phyloP scores from a whole-genome alignment of 495 filamentous ascomycete species.

The Xylaria nigripes region DNA sequence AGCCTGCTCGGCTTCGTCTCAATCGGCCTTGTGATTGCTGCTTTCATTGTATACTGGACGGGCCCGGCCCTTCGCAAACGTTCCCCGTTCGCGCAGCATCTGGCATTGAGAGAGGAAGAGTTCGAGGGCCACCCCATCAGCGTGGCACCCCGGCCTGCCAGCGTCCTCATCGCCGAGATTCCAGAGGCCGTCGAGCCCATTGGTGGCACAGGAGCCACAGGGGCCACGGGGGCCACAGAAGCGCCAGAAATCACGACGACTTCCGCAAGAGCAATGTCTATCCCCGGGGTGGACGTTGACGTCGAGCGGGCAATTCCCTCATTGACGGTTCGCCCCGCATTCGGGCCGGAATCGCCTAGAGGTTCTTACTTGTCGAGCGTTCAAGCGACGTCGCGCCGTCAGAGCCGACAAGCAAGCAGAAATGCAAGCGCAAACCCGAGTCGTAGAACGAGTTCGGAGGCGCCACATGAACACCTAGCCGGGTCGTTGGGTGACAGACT shows the following conservation, averaged over 20 bases:
- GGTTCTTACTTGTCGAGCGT: constrained; percentile 22
- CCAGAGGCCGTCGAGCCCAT: background rate
- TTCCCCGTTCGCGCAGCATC: constrained; percentile 65
- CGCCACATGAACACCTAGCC: background rate
- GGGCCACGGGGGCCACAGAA: background rate
- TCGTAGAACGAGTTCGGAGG: constrained; percentile 16
- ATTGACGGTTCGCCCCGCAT: background rate
- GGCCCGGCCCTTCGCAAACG: constrained; percentile 60
- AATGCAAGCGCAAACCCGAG: constrained; percentile 19
- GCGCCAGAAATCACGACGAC: background rate
- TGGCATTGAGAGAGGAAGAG: constrained; percentile 47
- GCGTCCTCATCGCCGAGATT: constrained; percentile 15
- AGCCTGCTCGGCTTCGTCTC: constrained; percentile 68
- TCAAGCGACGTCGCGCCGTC: constrained; percentile 20
- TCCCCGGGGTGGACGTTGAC: background rate
- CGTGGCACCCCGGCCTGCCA: constrained; percentile 25
- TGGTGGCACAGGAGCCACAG: background rate
- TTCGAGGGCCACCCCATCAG: constrained; percentile 23
- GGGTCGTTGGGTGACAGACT: background rate
- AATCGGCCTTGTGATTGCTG: constrained; percentile 57
- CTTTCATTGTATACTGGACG: constrained; percentile 72
- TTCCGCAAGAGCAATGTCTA: background rate
- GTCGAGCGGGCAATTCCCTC: background rate
- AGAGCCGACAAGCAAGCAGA: constrained; percentile 21
- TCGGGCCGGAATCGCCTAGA: constrained; percentile 11